Evolutionary conservation across 495 filamentous ascomycete genomes (phyloP).

Genomic region (Tuber microsphaerosporum): DNA sequence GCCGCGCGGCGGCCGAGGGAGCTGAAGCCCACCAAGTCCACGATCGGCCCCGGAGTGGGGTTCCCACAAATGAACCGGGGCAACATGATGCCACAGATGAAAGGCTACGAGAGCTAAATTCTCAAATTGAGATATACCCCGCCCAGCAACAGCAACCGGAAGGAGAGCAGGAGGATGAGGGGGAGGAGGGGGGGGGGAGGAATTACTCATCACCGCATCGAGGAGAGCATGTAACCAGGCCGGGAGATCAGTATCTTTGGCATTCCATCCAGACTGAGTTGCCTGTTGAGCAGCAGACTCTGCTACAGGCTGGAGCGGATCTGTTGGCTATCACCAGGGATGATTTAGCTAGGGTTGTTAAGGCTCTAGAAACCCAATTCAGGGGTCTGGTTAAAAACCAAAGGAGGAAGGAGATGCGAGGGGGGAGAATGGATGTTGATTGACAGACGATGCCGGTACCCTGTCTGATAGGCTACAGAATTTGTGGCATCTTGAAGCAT

Average conservation of each 20-base stretch:
- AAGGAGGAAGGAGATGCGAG: constrained; percentile 42
- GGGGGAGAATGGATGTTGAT: constrained; percentile 33
- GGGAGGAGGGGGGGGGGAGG: neutral
- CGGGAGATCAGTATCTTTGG: constrained; percentile 39
- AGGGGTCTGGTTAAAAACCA: constrained; percentile 43
- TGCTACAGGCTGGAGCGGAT: constrained; percentile 42
- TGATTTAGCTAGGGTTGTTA: constrained; percentile 50
- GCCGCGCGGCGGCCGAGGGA: constrained; percentile 17
- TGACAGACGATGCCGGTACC: neutral
- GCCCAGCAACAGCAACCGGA: constrained; percentile 24
- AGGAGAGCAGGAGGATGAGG: constrained; percentile 20
- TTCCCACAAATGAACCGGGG: constrained; percentile 18
- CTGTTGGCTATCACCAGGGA: constrained; percentile 42
- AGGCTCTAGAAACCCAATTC: constrained; percentile 50
- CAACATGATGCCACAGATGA: constrained; percentile 11
- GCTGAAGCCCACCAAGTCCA: neutral
- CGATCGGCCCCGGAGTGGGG: constrained; percentile 9
- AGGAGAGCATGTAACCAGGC: constrained; percentile 19
- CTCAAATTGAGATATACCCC: constrained; percentile 41
- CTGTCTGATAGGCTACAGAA: neutral
- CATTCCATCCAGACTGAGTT: constrained; percentile 25
- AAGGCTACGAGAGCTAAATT: constrained; percentile 36
- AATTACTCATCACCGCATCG: neutral
- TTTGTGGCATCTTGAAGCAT: neutral
- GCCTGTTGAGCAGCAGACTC: constrained; percentile 33